These are phyloP conservation scores for Ophiognomonia clavigignenti-juglandacearum DNA, from an alignment of 2,329 filamentous ascomycete genomes.

Conservation along the genomic window DNA sequence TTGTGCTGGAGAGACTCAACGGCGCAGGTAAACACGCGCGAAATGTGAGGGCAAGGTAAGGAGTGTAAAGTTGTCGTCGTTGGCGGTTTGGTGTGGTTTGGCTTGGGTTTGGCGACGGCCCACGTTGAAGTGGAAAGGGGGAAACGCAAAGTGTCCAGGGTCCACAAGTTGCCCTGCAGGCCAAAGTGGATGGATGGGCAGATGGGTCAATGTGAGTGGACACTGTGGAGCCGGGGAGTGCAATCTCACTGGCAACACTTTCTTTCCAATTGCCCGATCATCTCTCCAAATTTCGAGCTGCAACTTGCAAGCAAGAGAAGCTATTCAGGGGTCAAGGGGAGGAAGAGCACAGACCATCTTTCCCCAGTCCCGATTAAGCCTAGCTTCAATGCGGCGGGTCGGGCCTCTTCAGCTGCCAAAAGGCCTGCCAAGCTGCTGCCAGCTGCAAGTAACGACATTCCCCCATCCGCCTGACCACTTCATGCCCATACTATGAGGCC, in stretches of 20 bases:
- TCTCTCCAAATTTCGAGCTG: not conserved
- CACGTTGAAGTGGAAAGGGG: constrained; percentile 15
- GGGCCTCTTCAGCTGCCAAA: not conserved
- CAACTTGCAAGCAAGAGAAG: too few species aligned
- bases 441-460: constrained; percentile 1
- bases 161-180: too few species aligned
- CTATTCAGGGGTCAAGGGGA: too few species aligned
- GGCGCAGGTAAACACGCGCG: not conserved
- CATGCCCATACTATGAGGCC: too few species aligned
- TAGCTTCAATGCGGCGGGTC: constrained; percentile 1
- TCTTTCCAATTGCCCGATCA: not conserved
- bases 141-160: constrained; percentile 9
- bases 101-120: constrained; percentile 8
- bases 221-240: constrained; percentile 14
- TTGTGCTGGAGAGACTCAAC: too few species aligned
- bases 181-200: constrained; percentile 6
- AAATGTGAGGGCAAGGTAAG: not conserved
- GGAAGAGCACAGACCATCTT: too few species aligned
- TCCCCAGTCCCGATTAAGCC: not conserved
- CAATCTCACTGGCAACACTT: constrained; percentile 14
- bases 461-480: too few species aligned
- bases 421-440: not conserved
- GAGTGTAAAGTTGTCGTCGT: not conserved
- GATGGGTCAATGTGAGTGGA: not conserved
- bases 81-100: not conserved